A percentile compares a stretch with the other conserved stretches of the same genome.
These are phyloP conservation scores for Collybia nuda DNA, from an alignment of 768 basidiomycete genomes.

Conservation along the genomic window DNA sequence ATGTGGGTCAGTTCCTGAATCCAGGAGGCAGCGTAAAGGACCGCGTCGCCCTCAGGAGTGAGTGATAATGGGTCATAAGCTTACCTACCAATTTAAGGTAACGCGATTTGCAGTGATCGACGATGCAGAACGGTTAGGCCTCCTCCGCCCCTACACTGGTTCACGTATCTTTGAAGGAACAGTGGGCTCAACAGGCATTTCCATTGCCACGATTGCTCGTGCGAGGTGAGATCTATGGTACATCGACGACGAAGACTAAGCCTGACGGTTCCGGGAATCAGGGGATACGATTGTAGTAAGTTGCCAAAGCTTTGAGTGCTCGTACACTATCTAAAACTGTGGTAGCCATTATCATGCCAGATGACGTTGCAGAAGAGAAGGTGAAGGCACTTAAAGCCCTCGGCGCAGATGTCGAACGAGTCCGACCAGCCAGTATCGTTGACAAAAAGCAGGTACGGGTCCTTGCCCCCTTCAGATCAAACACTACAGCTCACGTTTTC, in stretches of 20 bases:
- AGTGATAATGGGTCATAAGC: conserved; percentile 15
- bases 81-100: neutral
- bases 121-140: conserved; percentile 83
- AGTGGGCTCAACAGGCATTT: conserved; percentile 94
- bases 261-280: conserved; percentile 24
- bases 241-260: neutral
- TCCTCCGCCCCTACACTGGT: conserved; percentile 82
- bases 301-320: conserved; percentile 4
- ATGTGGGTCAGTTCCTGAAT: conserved; percentile 73
- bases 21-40: conserved; percentile 99
- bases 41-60: conserved; percentile 91
- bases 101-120: conserved; percentile 70
- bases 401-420: conserved; percentile 87
- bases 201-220: conserved; percentile 88
- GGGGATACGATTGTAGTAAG: conserved; percentile 88
- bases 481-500: neutral
- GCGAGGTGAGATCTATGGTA: conserved; percentile 58
- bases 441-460: conserved; percentile 86
- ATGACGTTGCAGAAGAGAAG: conserved; percentile 90
- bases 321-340: neutral
- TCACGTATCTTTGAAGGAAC: conserved; percentile 98
- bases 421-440: conserved; percentile 93
- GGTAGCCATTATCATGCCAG: conserved; percentile 85
- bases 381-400: conserved; percentile 79
- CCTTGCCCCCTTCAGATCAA: neutral